phyloP scores from a whole-genome alignment of 768 basidiomycete species.

The Hericium coralloides region DNA sequence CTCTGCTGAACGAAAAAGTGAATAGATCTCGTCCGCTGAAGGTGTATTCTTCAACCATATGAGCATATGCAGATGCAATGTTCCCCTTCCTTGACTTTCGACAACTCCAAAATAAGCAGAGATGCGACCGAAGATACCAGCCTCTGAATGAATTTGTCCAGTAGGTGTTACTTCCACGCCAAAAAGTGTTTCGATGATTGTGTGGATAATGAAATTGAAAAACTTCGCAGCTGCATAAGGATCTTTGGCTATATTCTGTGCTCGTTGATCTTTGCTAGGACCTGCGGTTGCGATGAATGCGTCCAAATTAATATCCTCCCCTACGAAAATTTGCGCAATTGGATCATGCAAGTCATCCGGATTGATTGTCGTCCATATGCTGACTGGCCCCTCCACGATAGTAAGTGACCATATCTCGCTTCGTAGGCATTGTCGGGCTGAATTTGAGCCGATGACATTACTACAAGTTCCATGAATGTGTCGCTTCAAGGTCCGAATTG shows the following conservation, averaged over 20 bases:
- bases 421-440: conserved; percentile 11
- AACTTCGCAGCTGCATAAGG: conserved; percentile 35
- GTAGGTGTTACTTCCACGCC: background rate
- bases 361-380: conserved; percentile 37
- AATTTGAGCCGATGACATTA: conserved; percentile 14
- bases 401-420: conserved; percentile 30
- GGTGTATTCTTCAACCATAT: conserved; percentile 29
- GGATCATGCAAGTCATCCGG: conserved; percentile 33
- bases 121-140: conserved; percentile 27
- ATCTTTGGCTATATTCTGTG: conserved; percentile 25
- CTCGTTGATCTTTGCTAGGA: conserved; percentile 16
- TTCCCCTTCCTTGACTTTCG: conserved; percentile 34
- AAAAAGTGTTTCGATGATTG: conserved; percentile 26
- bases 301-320: conserved; percentile 35
- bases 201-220: conserved; percentile 27
- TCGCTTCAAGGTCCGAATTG: background rate
- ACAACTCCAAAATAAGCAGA: conserved; percentile 28
- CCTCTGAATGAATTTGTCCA: conserved; percentile 1
- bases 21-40: conserved; percentile 19
- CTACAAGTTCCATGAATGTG: conserved; percentile 11
- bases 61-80: conserved; percentile 32
- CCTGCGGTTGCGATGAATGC: conserved; percentile 20
- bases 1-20: conserved; percentile 14
- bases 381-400: conserved; percentile 20
- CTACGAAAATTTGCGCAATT: conserved; percentile 34